Conservation (phyloP, 164 flowering plant genomes). For the Litsea cubeba region DNA sequence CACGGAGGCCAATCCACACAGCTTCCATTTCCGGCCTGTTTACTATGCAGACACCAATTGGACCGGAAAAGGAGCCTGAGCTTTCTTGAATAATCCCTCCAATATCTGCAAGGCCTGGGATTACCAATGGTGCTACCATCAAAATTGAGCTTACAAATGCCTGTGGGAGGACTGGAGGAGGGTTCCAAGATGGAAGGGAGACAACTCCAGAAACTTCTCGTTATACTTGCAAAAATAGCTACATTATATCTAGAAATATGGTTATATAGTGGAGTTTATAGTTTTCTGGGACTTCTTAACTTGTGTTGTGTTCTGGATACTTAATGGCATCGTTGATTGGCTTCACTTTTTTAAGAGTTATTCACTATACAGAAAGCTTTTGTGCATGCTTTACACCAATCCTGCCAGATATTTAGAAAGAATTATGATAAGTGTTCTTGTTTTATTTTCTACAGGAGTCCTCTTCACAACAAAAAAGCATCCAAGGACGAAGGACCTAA, state of each 20-base stretch:
- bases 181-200: not conserved
- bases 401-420: not conserved
- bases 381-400: not conserved
- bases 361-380: not conserved
- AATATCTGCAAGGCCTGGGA: too few relatives aligned
- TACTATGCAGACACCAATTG: too few relatives aligned
- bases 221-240: not conserved
- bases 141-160: too few relatives aligned
- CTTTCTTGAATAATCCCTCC: too few relatives aligned
- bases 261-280: not conserved
- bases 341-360: not conserved
- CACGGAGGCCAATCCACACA: too few relatives aligned
- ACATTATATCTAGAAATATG: not conserved
- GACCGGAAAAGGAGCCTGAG: too few relatives aligned
- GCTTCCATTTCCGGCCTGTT: too few relatives aligned
- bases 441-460: conserved; percentile 43
- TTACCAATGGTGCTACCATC: too few relatives aligned
- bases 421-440: not conserved
- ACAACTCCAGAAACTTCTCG: not conserved
- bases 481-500: conserved; percentile 80
- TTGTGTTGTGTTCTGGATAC: not conserved
- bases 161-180: not conserved
- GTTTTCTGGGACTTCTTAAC: not conserved
- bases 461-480: conserved; percentile 88
- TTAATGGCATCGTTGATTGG: too few relatives aligned